Percentiles rank a stretch among this genome's conserved stretches.
Conservation (phyloP, 2,329 filamentous ascomycete genomes). For the Paraphaeosphaeria minitans region DNA sequence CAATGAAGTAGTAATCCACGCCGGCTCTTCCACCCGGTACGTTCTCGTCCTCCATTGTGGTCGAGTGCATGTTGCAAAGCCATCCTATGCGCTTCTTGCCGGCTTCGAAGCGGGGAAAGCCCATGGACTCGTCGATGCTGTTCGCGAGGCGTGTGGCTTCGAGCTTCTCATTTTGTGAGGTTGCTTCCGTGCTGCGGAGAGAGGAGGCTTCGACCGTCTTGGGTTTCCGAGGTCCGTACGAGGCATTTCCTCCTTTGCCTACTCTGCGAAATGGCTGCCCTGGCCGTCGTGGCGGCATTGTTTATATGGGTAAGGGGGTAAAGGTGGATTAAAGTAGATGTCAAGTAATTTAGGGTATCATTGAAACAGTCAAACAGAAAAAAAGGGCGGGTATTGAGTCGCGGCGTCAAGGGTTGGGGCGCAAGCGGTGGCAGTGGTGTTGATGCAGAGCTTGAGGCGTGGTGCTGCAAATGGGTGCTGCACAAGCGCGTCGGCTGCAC, state of each 20-base stretch:
- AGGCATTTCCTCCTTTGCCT: constrained; percentile 48
- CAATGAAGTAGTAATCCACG: constrained; percentile 94
- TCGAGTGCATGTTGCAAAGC: constrained; percentile 95
- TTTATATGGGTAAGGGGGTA: constrained; percentile 21
- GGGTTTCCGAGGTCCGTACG: constrained; percentile 60
- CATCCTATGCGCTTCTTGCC: constrained; percentile 86
- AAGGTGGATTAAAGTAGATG: constrained; percentile 1
- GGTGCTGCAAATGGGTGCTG: constrained; percentile 15
- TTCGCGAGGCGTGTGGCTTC: constrained; percentile 84
- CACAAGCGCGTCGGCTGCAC: constrained; percentile 28
- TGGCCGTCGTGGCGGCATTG: constrained; percentile 52
- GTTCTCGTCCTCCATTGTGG: constrained; percentile 81
- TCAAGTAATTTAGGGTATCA: constrained; percentile 34
- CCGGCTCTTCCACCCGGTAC: constrained; percentile 83
- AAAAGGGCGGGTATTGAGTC: constrained; percentile 17
- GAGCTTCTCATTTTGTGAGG: constrained; percentile 89
- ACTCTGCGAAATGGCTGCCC: constrained; percentile 51
- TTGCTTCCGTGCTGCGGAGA: constrained; percentile 77
- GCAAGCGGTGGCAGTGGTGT: constrained; percentile 3
- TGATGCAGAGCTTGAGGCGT: constrained; percentile 9
- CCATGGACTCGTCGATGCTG: constrained; percentile 92
- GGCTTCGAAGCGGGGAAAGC: constrained; percentile 88
- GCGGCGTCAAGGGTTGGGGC: neutral
- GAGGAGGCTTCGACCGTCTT: constrained; percentile 82
- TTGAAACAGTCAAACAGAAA: constrained; percentile 26